Percentiles rank a stretch among this genome's conserved stretches.
Evolutionary conservation across 2,329 filamentous ascomycete genomes (phyloP).

Genomic region (Anisogramma anomala): DNA sequence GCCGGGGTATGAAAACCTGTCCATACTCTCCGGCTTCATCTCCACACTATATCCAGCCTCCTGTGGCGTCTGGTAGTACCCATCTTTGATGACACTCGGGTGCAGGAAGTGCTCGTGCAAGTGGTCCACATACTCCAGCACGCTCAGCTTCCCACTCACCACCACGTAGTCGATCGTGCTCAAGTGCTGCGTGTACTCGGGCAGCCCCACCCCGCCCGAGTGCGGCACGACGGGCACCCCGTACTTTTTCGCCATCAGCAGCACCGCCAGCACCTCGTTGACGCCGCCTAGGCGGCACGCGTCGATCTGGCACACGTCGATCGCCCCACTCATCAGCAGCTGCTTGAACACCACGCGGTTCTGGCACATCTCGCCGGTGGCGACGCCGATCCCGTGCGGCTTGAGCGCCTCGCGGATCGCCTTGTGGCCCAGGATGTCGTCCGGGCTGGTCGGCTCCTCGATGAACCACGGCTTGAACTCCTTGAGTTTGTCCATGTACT

Average conservation of each 20-base stretch:
- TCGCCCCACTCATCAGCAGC: conserved; percentile 64
- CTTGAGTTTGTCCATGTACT: conserved; percentile 70
- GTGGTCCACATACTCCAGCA: conserved; percentile 88
- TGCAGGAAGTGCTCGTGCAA: conserved; percentile 87
- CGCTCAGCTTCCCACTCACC: conserved; percentile 66
- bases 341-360: conserved; percentile 94
- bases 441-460: conserved; percentile 83
- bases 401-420: conserved; percentile 70
- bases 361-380: conserved; percentile 91
- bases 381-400: conserved; percentile 67
- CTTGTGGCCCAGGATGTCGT: conserved; percentile 82
- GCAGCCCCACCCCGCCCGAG: conserved; percentile 77
- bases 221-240: conserved; percentile 77
- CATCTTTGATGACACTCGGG: conserved; percentile 67
- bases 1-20: conserved; percentile 64
- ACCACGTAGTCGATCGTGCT: conserved; percentile 88
- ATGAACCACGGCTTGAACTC: conserved; percentile 91
- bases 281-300: conserved; percentile 83
- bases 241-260: conserved; percentile 73
- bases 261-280: conserved; percentile 83
- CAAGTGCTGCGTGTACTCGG: conserved; percentile 88
- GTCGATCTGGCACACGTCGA: conserved; percentile 83
- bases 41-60: conserved; percentile 84
- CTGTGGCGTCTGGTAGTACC: conserved; percentile 76
- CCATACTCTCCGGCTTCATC: conserved; percentile 87